Base-by-base conservation (phyloP, 306 rosid species). In the Prunus salicina region DNA sequence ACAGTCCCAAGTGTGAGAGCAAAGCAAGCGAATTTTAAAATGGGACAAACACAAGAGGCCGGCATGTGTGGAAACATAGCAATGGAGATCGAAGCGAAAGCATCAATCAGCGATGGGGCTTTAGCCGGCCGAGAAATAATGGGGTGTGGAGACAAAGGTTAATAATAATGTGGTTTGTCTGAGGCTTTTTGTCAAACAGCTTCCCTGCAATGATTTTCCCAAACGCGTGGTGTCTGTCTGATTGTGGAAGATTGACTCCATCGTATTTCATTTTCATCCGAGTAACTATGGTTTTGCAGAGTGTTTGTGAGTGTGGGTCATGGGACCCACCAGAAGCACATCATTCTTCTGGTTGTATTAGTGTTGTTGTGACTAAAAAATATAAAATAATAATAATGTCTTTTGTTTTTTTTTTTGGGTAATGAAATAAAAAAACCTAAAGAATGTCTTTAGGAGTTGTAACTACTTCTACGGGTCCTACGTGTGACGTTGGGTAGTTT, bases 81-180 rank as follows among this genome's bases (percentile, higher is more conserved):
- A 12, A 73, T 51, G 20, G 45, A 6, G 57, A 62, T 43, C 64
- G 65, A 68, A 66, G 66, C 73, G 58, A 68, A 79, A 46, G 32
- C 66, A 61, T 61, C 66, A 20, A 15, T 25, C 49, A 47, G n/a
- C 41, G 81, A 53, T 49, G 84, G 73, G 62, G 77, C 78, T 63
- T 70, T 74, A 74, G 78, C 84, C 75, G 83, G 89, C 80, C 83
- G 79, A 79, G 69, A 82, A 19, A 66, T 66, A 3, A 11, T 56
- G 62, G 66, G 69, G 16, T 43, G 18, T 9, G 47, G 64, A 82
- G 82, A 85, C 77, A 82, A 12, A 22, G 63, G 57, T 11, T 66
- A 82, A 84, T 79, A 88, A 85, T 82, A 51, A 80, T 78, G 76
- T 67, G 38, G 25, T 52, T 66, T 83, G 88, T 75, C 83, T 63